phyloP scores from a whole-genome alignment of 352 stramenopile species.

The Globisporangium cylindrosporum region DNA sequence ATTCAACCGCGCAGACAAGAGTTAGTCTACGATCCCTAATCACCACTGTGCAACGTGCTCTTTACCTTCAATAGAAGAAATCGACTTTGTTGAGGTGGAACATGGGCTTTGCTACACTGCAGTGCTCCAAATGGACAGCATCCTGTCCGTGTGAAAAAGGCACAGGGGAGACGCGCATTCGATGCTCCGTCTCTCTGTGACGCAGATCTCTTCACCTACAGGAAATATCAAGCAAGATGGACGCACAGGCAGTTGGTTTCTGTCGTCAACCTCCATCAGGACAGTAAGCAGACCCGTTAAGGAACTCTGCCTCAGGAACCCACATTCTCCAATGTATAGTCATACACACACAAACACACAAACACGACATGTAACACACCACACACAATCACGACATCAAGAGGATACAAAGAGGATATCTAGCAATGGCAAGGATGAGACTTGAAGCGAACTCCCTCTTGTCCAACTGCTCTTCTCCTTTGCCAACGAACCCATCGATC shows the following conservation, averaged over 20 bases:
- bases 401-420: conserved; percentile 13
- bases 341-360: background rate
- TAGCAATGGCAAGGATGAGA: background rate
- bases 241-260: background rate
- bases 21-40: background rate
- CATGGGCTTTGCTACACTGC: conserved; percentile 15
- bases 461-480: background rate
- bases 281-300: conserved; percentile 1
- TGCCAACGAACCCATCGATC: background rate
- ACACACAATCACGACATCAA: background rate
- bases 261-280: background rate
- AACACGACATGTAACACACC: background rate
- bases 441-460: background rate
- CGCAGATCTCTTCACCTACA: background rate
- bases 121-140: conserved; percentile 21
- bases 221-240: background rate
- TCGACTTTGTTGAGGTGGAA: conserved; percentile 5
- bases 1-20: background rate
- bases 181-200: background rate
- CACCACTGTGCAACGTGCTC: background rate
- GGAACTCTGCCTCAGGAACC: background rate
- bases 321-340: background rate
- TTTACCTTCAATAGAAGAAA: conserved; percentile 24
- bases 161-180: conserved; percentile 9
- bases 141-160: conserved; percentile 22